phyloP scores from a whole-genome alignment of 2,329 filamentous ascomycete species.

The Trichoderma arundinaceum region DNA sequence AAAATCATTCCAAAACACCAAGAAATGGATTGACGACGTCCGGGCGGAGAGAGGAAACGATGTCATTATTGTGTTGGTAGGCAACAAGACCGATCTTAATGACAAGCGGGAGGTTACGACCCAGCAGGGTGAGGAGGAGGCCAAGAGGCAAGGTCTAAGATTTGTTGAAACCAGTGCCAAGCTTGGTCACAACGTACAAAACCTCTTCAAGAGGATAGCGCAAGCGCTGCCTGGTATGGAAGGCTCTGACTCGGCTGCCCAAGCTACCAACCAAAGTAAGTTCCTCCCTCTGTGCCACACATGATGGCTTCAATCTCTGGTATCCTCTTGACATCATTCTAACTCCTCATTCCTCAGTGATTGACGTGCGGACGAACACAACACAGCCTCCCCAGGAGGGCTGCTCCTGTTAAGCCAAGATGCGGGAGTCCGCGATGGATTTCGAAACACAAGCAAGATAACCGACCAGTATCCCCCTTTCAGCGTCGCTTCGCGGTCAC shows the following conservation, averaged over 20 bases:
- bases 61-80: conserved; percentile 97
- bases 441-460: conserved; percentile 9
- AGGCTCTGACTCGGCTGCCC: conserved; percentile 78
- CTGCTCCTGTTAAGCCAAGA: conserved; percentile 54
- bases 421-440: conserved; percentile 8
- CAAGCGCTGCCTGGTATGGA: conserved; percentile 98
- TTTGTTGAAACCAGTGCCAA: conserved; percentile 99
- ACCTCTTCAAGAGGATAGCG: conserved; percentile 95
- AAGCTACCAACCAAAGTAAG: conserved; percentile 77
- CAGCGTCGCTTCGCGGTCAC: conserved; percentile 18
- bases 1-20: conserved; percentile 97
- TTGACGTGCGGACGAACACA: conserved; percentile 86
- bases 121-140: conserved; percentile 95
- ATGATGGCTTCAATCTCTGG: not conserved
- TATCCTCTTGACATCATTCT: conserved; percentile 14
- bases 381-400: conserved; percentile 73
- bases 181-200: conserved; percentile 97
- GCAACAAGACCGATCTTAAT: conserved; percentile 98
- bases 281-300: not conserved
- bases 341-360: conserved; percentile 63
- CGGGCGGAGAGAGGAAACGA: conserved; percentile 95
- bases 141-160: conserved; percentile 97
- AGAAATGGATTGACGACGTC: conserved; percentile 99
- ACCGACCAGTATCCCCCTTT: conserved; percentile 20
- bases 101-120: conserved; percentile 98